phyloP scores from a whole-genome alignment of 768 basidiomycete species.

The Termitomyces titanicus region DNA sequence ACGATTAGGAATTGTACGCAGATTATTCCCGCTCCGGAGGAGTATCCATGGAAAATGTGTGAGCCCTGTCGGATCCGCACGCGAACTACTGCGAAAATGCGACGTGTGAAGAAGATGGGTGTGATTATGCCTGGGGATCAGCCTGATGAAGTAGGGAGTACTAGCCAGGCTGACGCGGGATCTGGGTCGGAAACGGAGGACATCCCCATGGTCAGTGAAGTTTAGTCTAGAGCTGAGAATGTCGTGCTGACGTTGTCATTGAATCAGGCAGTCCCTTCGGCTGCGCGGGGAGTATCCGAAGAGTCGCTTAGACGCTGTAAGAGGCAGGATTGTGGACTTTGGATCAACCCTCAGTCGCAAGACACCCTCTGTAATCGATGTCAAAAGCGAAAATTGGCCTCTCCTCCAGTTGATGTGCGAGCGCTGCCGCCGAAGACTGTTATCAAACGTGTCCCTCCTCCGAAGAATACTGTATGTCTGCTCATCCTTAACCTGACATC shows the following conservation, averaged over 20 bases:
- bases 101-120: conserved; percentile 4
- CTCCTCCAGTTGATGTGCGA: neutral
- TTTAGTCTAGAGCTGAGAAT: neutral
- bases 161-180: neutral
- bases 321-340: conserved; percentile 22
- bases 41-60: conserved; percentile 41
- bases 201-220: conserved; percentile 3
- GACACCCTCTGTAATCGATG: conserved; percentile 26
- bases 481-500: neutral
- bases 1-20: conserved; percentile 27
- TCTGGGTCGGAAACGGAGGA: conserved; percentile 8
- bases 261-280: conserved; percentile 6
- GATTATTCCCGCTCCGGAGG: conserved; percentile 30
- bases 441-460: neutral
- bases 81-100: conserved; percentile 14
- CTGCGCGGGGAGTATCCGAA: neutral
- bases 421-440: neutral
- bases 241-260: neutral
- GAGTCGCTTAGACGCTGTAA: conserved; percentile 14
- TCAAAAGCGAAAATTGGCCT: conserved; percentile 11
- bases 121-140: neutral
- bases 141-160: neutral
- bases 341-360: conserved; percentile 9
- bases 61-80: conserved; percentile 29
- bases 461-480: conserved; percentile 2